Conservation (phyloP, 495 filamentous ascomycete species). For the Xylaria scruposa region DNA sequence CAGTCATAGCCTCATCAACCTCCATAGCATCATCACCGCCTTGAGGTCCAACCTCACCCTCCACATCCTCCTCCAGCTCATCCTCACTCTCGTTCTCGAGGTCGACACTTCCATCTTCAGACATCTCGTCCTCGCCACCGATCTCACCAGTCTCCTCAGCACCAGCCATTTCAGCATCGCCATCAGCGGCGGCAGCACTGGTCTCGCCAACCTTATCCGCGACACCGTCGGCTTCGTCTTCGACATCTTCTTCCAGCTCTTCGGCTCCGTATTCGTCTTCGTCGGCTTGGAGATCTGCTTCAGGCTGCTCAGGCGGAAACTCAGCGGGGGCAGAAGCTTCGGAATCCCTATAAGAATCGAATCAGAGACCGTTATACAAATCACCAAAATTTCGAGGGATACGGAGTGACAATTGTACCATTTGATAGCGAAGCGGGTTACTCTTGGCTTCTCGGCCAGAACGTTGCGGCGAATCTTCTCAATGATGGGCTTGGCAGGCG, state of each 20-base stretch:
- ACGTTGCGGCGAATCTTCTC: conserved; percentile 92
- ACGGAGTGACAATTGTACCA: conserved; percentile 64
- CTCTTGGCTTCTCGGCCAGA: conserved; percentile 94
- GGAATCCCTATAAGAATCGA: conserved; percentile 71
- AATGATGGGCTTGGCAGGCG: conserved; percentile 87
- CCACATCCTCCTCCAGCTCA: conserved; percentile 84
- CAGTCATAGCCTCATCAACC: conserved; percentile 62
- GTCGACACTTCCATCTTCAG: conserved; percentile 91
- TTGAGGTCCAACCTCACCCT: conserved; percentile 70
- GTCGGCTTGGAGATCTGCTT: conserved; percentile 84
- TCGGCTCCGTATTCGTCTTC: conserved; percentile 92
- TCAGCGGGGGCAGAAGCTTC: conserved; percentile 95
- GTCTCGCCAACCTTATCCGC: conserved; percentile 48
- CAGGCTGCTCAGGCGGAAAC: conserved; percentile 96
- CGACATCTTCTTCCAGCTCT: conserved; percentile 72
- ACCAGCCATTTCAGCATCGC: conserved; percentile 86
- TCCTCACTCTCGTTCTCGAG: conserved; percentile 88
- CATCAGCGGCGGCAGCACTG: conserved; percentile 56
- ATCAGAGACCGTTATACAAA: conserved; percentile 31
- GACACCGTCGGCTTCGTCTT: conserved; percentile 53
- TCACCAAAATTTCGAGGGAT: not conserved
- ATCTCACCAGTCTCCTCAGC: conserved; percentile 60
- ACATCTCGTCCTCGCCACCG: conserved; percentile 74
- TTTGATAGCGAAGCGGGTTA: conserved; percentile 98
- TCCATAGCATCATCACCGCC: conserved; percentile 85